Evolutionary conservation across 164 flowering plant genomes (phyloP), one percentile per base, ranked within the genome.

Genomic region (Platanus orientalis): DNA sequence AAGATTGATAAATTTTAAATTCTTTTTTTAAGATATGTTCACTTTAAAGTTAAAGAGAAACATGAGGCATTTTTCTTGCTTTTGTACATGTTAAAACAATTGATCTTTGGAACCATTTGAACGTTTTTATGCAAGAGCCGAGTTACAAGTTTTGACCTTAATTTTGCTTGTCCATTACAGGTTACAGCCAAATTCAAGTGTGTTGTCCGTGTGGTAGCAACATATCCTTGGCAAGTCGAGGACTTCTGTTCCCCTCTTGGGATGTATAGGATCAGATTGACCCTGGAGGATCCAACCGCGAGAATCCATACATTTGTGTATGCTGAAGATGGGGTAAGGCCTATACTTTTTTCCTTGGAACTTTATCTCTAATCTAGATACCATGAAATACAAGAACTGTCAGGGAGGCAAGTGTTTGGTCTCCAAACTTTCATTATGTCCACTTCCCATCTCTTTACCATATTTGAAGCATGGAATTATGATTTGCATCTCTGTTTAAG

Each of bases 241-340:
- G 66, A 76, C 21, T 72, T 72, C 62, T 54, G 59, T 42, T 59
- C 64, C 29, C 66, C 86, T 40, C 1, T 0, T 58, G 85, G 83
- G 17, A 64, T 49, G 6, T 88, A 84, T 62, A 74, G 87, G 68
- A 47, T 87, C 29, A 79, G 88, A 69, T 75, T 90, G 58, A 87
- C 92, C 47, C 66, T 92, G 26, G 92, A 92, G 74, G 96, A 90
- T 63, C 86, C 96, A 32, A 92, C 98, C 61, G 92, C 92, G 0
- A 79, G 96, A 76, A 77, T 92, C 20, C 90, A 84, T 69, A 90
- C 96, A 45, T 79, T 54, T 59, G 28, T 87, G 27, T 82, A 67
- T 72, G 85, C 66, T 30, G 85, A 90, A 64, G 92, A 92, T 75
- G 98, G 83, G 87, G 96, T 88, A 79, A 69, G 76, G 23, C 32